Conservation (phyloP, 2,329 filamentous ascomycete genomes). For the Huntiella bhutanensis region DNA sequence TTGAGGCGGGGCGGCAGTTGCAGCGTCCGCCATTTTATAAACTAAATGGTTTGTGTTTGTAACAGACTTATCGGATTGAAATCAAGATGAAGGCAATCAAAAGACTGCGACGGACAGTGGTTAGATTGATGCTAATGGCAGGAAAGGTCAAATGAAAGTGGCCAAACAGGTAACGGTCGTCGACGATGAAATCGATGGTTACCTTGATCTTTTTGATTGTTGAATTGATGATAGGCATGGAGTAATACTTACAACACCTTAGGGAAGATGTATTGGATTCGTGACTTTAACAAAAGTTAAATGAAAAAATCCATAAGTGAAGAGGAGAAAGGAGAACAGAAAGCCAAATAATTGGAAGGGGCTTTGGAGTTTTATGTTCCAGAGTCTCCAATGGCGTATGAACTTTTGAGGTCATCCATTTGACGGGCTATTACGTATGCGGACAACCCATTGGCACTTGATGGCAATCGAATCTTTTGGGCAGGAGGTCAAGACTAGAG, state of each 20-base stretch:
- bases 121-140: too few relatives aligned
- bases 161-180: too few relatives aligned
- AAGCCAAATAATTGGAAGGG: background rate
- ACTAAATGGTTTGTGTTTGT: constrained; percentile 11
- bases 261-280: background rate
- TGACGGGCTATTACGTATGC: too few relatives aligned
- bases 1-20: constrained; percentile 34
- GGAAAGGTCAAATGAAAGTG: too few relatives aligned
- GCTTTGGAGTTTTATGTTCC: background rate
- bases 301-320: constrained; percentile 29
- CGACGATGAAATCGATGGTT: background rate
- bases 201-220: background rate
- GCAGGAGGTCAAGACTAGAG: too few relatives aligned
- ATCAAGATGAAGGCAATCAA: constrained; percentile 8
- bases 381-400: too few relatives aligned
- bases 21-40: constrained; percentile 35
- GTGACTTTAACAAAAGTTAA: background rate
- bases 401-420: too few relatives aligned
- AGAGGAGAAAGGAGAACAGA: constrained; percentile 20
- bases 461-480: too few relatives aligned
- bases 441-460: too few relatives aligned
- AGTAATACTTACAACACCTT: background rate
- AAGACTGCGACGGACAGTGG: constrained; percentile 19
- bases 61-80: background rate
- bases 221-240: background rate